phyloP scores from a whole-genome alignment of 2,329 filamentous ascomycete genomes.

The Nannizzia gypsea region DNA sequence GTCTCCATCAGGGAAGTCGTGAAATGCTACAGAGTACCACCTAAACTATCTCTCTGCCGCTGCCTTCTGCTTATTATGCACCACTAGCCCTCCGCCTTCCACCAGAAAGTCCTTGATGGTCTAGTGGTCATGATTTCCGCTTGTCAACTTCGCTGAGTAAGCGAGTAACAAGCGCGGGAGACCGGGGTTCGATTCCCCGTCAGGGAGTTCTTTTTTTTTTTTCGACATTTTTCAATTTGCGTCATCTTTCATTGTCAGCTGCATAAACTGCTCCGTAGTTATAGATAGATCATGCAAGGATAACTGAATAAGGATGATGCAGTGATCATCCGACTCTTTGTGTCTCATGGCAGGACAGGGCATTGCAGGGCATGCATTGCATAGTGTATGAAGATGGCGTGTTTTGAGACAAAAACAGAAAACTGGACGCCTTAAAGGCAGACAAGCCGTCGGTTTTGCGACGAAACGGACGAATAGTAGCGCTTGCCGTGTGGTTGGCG shows the following conservation, averaged over 20 bases:
- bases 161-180: conserved; percentile 11
- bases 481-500: too few species aligned
- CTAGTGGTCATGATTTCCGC: conserved; percentile 14
- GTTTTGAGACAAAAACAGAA: too few species aligned
- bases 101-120: conserved; percentile 10
- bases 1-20: neutral
- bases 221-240: neutral
- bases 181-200: conserved; percentile 16
- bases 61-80: neutral
- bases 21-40: neutral
- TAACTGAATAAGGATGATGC: too few species aligned
- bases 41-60: neutral
- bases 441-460: too few species aligned
- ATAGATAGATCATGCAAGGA: neutral
- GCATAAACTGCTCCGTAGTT: too few species aligned
- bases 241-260: neutral
- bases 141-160: conserved; percentile 7
- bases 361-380: too few species aligned
- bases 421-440: too few species aligned
- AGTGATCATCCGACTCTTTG: too few species aligned
- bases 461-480: too few species aligned
- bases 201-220: conserved; percentile 9
- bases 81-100: neutral
- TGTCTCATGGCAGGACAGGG: too few species aligned
- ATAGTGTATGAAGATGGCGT: too few species aligned